Base-by-base conservation (phyloP, 2,329 filamentous ascomycete genomes). In the Diaporthe destruens region DNA sequence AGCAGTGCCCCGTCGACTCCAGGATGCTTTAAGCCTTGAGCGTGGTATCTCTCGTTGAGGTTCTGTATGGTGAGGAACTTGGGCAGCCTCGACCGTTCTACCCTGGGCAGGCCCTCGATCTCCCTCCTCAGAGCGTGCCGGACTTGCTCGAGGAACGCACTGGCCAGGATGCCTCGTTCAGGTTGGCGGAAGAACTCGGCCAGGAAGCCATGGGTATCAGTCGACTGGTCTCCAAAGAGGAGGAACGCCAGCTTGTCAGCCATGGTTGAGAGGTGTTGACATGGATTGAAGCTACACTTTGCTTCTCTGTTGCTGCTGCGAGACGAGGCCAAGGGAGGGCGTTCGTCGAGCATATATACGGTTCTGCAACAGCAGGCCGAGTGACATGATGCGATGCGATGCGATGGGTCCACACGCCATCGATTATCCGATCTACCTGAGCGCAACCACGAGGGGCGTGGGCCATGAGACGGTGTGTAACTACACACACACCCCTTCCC, bases 161-260 rank as follows among this genome's bases (percentile, higher is more conserved):
- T 87, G 63, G 92, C 86, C 34, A 92, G 84, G 61, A 87, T 78
- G 76, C 86, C 85, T 44, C 83, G 84, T 74, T 83, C 81, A 51
- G 82, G 82, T 74, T 82, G 80, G 69, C 84, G 84, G 77, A 82
- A 86, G 76, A 88, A 86, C 72, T 87, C 84, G 66, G 89, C 87
- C 74, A 93, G 82, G 75, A 92, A 89, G 76, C 84, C 84, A 79
- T 92, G 89, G 77, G 91, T 91, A 80, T 92, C 90, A 77, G 90
- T 86, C 74, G 91, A 93, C 82, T 93, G 91, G 79, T 93, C 91
- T 83, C 91, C 91, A 79, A 93, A 92, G 75, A 93, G 87, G 80
- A 92, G 87, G 80, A 87, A 88, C 68, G 84, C 83, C 80, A 87
- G 82, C 79, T 85, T 81, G 80, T 84, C 80, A 78, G 81, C 83